Evolutionary conservation across 2,329 filamentous ascomycete species (phyloP).

Genomic region (Alternaria postmessia): DNA sequence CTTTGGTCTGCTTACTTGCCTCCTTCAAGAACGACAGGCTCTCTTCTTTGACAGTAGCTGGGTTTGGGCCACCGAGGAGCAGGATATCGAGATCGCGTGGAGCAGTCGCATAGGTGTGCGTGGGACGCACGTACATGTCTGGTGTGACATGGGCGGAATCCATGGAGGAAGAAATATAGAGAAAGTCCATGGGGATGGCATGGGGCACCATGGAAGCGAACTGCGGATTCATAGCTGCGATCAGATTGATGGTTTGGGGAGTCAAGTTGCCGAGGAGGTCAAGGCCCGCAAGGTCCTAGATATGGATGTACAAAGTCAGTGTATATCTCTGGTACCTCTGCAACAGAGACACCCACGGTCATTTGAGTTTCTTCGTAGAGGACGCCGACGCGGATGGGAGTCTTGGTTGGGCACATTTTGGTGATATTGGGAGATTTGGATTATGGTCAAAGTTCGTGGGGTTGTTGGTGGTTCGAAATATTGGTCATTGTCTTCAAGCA

Average conservation of each 20-base stretch:
- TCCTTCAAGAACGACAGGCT: conserved; percentile 51
- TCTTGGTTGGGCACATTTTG: conserved; percentile 3
- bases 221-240: conserved; percentile 20
- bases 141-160: conserved; percentile 44
- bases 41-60: conserved; percentile 38
- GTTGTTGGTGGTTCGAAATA: neutral
- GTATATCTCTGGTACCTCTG: neutral
- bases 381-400: conserved; percentile 52
- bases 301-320: neutral
- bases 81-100: conserved; percentile 55
- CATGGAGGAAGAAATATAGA: conserved; percentile 50
- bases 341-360: conserved; percentile 6
- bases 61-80: conserved; percentile 50
- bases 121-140: conserved; percentile 47
- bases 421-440: neutral
- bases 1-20: conserved; percentile 46
- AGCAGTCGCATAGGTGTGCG: conserved; percentile 52
- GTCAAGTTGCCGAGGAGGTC: conserved; percentile 53
- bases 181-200: conserved; percentile 47
- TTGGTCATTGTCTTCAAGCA: neutral
- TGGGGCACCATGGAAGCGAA: conserved; percentile 24
- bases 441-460: neutral
- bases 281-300: conserved; percentile 49
- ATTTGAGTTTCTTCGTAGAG: conserved; percentile 53
- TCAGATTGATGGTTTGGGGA: conserved; percentile 29